phyloP scores from a whole-genome alignment of 257 asterid species.

The Solanum chiquidenum region DNA sequence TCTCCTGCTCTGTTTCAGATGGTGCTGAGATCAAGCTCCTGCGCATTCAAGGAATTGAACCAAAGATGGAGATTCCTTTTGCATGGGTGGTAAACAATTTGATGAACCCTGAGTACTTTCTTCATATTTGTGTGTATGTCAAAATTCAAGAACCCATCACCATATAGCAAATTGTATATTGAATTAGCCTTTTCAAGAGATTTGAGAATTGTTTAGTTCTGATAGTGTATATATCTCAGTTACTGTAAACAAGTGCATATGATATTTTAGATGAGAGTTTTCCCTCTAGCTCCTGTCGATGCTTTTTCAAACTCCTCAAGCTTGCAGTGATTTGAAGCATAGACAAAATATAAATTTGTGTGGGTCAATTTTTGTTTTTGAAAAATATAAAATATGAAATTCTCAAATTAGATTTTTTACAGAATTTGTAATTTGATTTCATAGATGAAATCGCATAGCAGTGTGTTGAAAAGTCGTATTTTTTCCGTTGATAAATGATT shows the following conservation, averaged over 20 bases:
- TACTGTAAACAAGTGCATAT: background rate
- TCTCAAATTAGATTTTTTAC: background rate
- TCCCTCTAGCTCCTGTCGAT: background rate
- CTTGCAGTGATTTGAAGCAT: background rate
- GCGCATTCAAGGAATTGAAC: slow-evolving; percentile 91
- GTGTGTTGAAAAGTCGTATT: background rate
- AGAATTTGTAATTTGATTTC: background rate
- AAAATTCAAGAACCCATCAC: slow-evolving; percentile 37
- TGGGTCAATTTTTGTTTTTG: background rate
- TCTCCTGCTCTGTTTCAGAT: slow-evolving; percentile 20
- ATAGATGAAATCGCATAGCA: background rate
- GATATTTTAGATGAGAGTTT: background rate
- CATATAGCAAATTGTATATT: slow-evolving; percentile 9
- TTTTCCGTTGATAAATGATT: background rate
- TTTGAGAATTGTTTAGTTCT: background rate
- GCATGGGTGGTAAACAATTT: slow-evolving; percentile 89
- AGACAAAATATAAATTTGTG: background rate
- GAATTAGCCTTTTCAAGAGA: background rate
- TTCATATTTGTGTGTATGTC: slow-evolving; percentile 79
- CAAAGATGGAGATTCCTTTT: slow-evolving; percentile 73
- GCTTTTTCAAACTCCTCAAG: background rate
- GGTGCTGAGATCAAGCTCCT: slow-evolving; percentile 52
- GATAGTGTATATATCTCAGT: background rate
- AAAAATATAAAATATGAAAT: too few relatives aligned
- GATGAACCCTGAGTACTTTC: slow-evolving; percentile 88